These are phyloP conservation scores for Solanum pennellii DNA, from an alignment of 257 asterid species.

Conservation along the genomic window DNA sequence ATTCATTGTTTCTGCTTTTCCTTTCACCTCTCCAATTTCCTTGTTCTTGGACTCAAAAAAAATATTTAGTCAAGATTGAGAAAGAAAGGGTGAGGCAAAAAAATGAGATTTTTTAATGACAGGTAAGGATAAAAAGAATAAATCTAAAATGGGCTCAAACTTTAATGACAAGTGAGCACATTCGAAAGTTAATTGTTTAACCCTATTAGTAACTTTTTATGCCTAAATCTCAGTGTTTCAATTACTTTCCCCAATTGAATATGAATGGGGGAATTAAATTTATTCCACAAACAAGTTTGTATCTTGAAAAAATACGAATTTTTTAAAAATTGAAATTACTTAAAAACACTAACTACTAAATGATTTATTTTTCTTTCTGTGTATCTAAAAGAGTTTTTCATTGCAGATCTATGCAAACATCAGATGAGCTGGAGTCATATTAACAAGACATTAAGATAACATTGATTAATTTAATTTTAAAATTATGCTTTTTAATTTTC, in stretches of 20 bases:
- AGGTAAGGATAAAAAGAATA: background rate
- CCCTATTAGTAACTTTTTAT: background rate
- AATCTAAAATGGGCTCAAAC: background rate
- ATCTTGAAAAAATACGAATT: background rate
- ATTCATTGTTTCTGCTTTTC: background rate
- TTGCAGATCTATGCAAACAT: background rate
- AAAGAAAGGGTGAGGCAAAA: background rate
- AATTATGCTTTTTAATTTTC: background rate
- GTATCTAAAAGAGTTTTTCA: background rate
- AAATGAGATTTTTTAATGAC: no score
- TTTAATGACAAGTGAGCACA: background rate
- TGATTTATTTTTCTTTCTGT: background rate
- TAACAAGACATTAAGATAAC: background rate
- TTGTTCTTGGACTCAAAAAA: constrained; percentile 4
- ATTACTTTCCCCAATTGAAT: background rate
- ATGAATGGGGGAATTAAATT: no score
- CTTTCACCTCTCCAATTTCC: background rate
- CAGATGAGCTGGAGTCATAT: background rate
- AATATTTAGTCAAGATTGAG: background rate
- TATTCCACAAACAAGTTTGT: no score
- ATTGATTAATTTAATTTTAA: background rate
- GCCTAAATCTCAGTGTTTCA: background rate
- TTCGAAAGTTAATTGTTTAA: background rate
- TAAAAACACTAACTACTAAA: background rate
- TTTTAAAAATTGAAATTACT: background rate